phyloP scores from a whole-genome alignment of 2,329 filamentous ascomycete genomes.

The Fusarium sp. region DNA sequence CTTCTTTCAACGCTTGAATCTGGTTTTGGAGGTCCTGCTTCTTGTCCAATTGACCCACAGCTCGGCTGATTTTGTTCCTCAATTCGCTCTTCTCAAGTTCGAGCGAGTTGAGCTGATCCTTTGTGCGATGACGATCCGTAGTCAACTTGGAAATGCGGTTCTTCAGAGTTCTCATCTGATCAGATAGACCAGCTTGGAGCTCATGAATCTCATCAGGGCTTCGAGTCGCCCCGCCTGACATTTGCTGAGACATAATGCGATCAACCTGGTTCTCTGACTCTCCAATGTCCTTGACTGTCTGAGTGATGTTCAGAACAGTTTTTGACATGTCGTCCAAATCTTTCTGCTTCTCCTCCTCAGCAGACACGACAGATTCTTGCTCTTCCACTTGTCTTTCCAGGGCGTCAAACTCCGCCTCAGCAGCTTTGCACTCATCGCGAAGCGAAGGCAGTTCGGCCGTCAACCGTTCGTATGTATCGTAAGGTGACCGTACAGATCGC shows the following conservation, averaged over 20 bases:
- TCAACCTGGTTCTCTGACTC: constrained; percentile 81
- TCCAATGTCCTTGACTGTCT: constrained; percentile 79
- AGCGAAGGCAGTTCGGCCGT: constrained; percentile 79
- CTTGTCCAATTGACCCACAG: constrained; percentile 83
- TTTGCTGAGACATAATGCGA: constrained; percentile 82
- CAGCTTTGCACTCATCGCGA: constrained; percentile 72
- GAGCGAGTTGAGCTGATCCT: constrained; percentile 76
- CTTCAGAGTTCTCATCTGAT: constrained; percentile 77
- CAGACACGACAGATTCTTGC: constrained; percentile 76
- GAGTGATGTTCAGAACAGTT: constrained; percentile 82
- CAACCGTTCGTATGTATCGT: constrained; percentile 82
- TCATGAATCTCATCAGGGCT: constrained; percentile 89
- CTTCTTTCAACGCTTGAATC: constrained; percentile 80
- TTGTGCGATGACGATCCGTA: constrained; percentile 79
- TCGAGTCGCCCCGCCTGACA: constrained; percentile 74
- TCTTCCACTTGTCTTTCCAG: constrained; percentile 75
- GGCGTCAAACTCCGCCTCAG: constrained; percentile 73
- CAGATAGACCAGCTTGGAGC: constrained; percentile 76
- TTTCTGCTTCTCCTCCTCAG: constrained; percentile 75
- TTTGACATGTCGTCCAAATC: constrained; percentile 84
- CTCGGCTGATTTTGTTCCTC: constrained; percentile 78
- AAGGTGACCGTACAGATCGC: constrained; percentile 74
- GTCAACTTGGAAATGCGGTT: constrained; percentile 75
- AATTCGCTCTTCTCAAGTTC: constrained; percentile 85
- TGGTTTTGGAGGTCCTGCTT: constrained; percentile 80